Conservation (phyloP, 805 yeast genomes). For the Kuraishia borneana region DNA sequence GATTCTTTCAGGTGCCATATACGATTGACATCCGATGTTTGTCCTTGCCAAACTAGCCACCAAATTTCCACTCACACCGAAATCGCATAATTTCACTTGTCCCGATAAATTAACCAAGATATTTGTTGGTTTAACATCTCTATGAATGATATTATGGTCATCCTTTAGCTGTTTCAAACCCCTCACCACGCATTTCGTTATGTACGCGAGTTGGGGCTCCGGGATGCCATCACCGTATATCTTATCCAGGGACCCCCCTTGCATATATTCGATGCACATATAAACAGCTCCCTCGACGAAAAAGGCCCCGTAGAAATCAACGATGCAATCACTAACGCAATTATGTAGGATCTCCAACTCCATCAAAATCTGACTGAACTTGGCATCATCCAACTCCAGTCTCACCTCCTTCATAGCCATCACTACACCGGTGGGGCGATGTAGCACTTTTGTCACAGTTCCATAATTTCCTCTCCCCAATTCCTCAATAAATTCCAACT, state of each 20-base stretch:
- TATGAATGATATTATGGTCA: constrained; percentile 81
- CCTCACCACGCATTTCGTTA: constrained; percentile 66
- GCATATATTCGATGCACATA: constrained; percentile 98
- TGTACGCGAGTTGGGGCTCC: constrained; percentile 71
- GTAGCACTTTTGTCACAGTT: constrained; percentile 84
- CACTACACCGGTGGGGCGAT: constrained; percentile 80
- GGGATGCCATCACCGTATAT: constrained; percentile 66
- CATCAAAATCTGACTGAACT: constrained; percentile 90
- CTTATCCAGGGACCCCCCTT: constrained; percentile 88
- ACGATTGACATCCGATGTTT: constrained; percentile 94
- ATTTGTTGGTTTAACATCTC: constrained; percentile 96
- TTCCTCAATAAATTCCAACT: constrained; percentile 73
- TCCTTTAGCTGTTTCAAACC: constrained; percentile 85
- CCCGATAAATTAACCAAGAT: constrained; percentile 70
- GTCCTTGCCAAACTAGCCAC: constrained; percentile 94
- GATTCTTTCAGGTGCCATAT: constrained; percentile 98
- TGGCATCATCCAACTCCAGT: constrained; percentile 85
- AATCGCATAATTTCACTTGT: constrained; percentile 86
- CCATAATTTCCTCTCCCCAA: constrained; percentile 96
- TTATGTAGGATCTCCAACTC: constrained; percentile 89
- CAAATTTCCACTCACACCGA: constrained; percentile 90
- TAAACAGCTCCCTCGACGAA: constrained; percentile 96
- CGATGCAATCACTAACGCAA: constrained; percentile 83
- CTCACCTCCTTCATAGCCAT: constrained; percentile 99
- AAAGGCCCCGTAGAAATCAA: constrained; percentile 95